Evolutionary conservation across 2,329 filamentous ascomycete genomes (phyloP).

Genomic region (Blastomyces gilchristii): DNA sequence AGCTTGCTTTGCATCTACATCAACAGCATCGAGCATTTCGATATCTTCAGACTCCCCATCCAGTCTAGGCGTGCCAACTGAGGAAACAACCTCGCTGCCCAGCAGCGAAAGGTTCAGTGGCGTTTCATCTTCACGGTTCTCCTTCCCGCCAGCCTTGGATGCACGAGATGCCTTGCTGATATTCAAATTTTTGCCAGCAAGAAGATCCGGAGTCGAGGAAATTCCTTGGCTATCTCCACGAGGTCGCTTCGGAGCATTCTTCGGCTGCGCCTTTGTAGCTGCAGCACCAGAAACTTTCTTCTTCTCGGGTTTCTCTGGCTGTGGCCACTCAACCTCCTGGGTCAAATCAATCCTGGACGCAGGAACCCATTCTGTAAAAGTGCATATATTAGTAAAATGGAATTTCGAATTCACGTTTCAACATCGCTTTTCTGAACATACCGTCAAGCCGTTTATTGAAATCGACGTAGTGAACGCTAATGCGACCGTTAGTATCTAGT

Average conservation of each 20-base stretch:
- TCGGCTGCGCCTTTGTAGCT: constrained; percentile 42
- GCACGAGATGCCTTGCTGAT: constrained; percentile 38
- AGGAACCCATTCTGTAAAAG: constrained; percentile 71
- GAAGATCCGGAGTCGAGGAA: constrained; percentile 46
- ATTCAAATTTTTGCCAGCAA: constrained; percentile 41
- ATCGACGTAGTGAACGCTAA: constrained; percentile 82
- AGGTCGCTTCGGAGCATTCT: constrained; percentile 48
- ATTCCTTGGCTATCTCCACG: constrained; percentile 43
- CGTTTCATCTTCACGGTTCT: constrained; percentile 43
- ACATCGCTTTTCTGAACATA: constrained; percentile 19
- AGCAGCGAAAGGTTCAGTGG: constrained; percentile 25
- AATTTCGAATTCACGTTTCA: neutral
- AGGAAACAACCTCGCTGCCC: constrained; percentile 29
- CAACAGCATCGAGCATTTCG: constrained; percentile 34
- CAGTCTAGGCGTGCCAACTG: constrained; percentile 32
- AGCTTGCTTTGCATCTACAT: constrained; percentile 21
- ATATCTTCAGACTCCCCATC: constrained; percentile 30
- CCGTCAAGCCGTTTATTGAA: constrained; percentile 79
- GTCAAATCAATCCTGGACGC: constrained; percentile 72
- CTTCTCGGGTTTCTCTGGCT: constrained; percentile 80
- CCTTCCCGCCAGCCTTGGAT: constrained; percentile 50
- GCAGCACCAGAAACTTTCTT: constrained; percentile 55
- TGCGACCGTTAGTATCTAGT: neutral
- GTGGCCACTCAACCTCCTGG: constrained; percentile 93
- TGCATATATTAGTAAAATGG: constrained; percentile 26